A percentile compares a stretch with the other conserved stretches of the same genome.
Conservation (phyloP, 1,139 yeast species). For the Blastobotrys apis region DNA sequence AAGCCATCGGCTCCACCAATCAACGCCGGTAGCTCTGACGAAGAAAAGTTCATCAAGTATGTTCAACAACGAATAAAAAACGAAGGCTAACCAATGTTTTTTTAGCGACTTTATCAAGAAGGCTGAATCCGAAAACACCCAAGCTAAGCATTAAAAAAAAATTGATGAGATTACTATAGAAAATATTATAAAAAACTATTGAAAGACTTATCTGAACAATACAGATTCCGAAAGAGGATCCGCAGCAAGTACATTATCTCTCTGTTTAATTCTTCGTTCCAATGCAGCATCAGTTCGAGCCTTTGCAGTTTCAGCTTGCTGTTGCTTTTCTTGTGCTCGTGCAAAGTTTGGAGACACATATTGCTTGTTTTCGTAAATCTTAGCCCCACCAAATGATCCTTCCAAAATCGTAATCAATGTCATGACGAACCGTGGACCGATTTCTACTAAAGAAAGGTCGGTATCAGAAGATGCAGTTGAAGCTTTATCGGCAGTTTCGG, state of each 20-base stretch:
- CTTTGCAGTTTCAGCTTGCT: slow-evolving; percentile 76
- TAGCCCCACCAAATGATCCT: slow-evolving; percentile 98
- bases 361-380: slow-evolving; percentile 94
- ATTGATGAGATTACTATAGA: neutral
- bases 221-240: slow-evolving; percentile 85
- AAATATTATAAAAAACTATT: neutral
- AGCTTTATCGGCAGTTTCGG: slow-evolving; percentile 56
- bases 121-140: slow-evolving; percentile 31
- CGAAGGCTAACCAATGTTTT: neutral
- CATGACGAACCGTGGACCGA: slow-evolving; percentile 94
- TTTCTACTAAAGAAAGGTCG: slow-evolving; percentile 78
- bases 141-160: slow-evolving; percentile 11
- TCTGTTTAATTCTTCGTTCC: slow-evolving; percentile 67
- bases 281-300: slow-evolving; percentile 76
- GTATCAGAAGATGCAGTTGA: slow-evolving; percentile 36
- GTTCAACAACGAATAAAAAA: slow-evolving; percentile 19
- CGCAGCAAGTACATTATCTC: slow-evolving; percentile 67
- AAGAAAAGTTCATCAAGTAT: slow-evolving; percentile 67
- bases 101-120: slow-evolving; percentile 40
- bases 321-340: slow-evolving; percentile 80
- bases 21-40: slow-evolving; percentile 78
- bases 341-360: slow-evolving; percentile 94
- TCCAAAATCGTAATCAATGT: slow-evolving; percentile 89
- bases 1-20: slow-evolving; percentile 61
- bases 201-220: slow-evolving; percentile 44